Evolutionary conservation across 805 yeast genomes (phyloP).

Genomic region (Candida parachauliodes): DNA sequence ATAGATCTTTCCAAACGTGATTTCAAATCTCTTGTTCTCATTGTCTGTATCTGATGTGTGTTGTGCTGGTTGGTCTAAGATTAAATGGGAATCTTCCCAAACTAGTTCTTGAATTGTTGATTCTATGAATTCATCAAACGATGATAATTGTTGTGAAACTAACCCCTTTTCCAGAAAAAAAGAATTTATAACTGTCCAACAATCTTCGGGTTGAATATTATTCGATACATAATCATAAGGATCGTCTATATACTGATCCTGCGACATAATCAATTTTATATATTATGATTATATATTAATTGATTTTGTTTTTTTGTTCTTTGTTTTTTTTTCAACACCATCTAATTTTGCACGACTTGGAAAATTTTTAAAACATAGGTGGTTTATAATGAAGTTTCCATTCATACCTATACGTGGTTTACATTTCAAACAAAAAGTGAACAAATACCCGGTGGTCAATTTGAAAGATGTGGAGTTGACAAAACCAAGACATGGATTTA

Average conservation of each 20-base stretch:
- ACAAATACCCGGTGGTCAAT: conserved; percentile 38
- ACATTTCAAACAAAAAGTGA: conserved; percentile 28
- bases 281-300: background rate
- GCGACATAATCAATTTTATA: conserved; percentile 8
- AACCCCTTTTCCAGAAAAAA: conserved; percentile 95
- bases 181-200: conserved; percentile 97
- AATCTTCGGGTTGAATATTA: conserved; percentile 90
- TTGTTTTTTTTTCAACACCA: conserved; percentile 2
- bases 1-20: conserved; percentile 95
- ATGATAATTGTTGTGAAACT: conserved; percentile 96
- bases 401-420: conserved; percentile 17
- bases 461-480: conserved; percentile 35
- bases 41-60: conserved; percentile 89
- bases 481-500: conserved; percentile 36
- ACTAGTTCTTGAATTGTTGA: conserved; percentile 95
- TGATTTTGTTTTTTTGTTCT: conserved; percentile 4
- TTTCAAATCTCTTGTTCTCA: conserved; percentile 88
- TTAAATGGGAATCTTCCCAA: conserved; percentile 90
- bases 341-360: conserved; percentile 2
- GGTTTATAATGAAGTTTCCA: background rate
- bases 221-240: conserved; percentile 68
- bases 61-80: conserved; percentile 97
- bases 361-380: background rate
- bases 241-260: conserved; percentile 35
- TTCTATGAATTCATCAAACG: conserved; percentile 96